Evolutionary conservation across 129 eudicot species (phyloP), one percentile per base, ranked within the genome.

Genomic region (Erigeron canadensis): DNA sequence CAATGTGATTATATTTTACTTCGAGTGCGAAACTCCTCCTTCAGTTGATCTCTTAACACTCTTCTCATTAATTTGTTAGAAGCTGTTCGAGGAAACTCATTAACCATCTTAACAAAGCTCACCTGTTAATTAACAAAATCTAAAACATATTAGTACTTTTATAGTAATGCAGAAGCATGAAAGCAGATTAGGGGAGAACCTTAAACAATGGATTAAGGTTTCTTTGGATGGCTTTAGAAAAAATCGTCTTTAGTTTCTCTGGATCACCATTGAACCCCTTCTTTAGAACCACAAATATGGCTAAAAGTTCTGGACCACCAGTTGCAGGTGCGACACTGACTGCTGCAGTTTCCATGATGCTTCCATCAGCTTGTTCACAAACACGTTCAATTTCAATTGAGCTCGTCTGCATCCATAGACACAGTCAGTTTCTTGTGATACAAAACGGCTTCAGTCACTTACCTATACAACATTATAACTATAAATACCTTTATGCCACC

Each of bases 401-500:
- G 72, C 99, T 94, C 64, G 97, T 94, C 99, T 93, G 92, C 86
- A 70, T 37, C 19, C 16, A 66, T 34, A 71, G 45, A 54, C 1
- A 18, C 57, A 17, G 38, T 77, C 50, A 71, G 18, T 77, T 50
- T 77, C 63, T 44, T 43, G 39, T 13, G 7, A 58, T 8, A 57
- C 15, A 57, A 53, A 13, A 8, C 16, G 10, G 21, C 57, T 44
- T 1, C 7, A 9, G 11, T 43, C 3, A 1, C 13, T 39, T 22
- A 61, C 6, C 28, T 6, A 13, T 43, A 6, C 16, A 19, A 1
- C 13, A 21, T 68, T 57, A 39, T 42, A 45, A 11, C 10, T 41
- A 64, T 5, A 60, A 48, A 16, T 87, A 94, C 98, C 98, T 95
- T 95, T 61, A 90, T 95, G 66, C 97, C 99, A 66, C 99, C 97